Conservation (phyloP, 306 rosid genomes). For the Cucumis sativus region DNA sequence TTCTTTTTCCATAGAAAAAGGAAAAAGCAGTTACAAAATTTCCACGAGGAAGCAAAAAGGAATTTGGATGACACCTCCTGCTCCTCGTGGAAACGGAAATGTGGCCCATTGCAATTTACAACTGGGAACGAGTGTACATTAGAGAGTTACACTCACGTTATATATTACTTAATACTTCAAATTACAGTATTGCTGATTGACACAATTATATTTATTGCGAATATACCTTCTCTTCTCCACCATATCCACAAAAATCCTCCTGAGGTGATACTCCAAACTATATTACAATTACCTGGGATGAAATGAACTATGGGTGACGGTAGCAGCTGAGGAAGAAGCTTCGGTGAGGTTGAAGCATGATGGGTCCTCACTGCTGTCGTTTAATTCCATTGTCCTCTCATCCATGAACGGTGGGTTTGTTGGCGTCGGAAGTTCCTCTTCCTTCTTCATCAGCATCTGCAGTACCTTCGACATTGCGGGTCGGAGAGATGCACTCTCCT, state of each 20-base stretch:
- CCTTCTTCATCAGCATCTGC: constrained; percentile 58
- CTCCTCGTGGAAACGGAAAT: neutral
- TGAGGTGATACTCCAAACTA: no score
- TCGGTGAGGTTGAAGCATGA: constrained; percentile 23
- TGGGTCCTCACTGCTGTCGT: constrained; percentile 36
- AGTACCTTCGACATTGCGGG: constrained; percentile 74
- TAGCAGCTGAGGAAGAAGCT: constrained; percentile 41
- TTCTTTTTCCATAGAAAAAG: neutral
- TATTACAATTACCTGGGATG: constrained; percentile 40
- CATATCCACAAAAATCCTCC: neutral
- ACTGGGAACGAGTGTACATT: neutral
- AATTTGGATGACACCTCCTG: neutral
- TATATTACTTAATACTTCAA: neutral
- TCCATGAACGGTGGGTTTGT: constrained; percentile 80
- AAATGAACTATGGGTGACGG: constrained; percentile 55
- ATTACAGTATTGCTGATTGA: neutral
- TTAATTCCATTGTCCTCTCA: constrained; percentile 73
- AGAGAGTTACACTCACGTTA: neutral
- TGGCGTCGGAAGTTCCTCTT: constrained; percentile 55
- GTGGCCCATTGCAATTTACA: neutral
- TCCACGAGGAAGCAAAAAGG: neutral
- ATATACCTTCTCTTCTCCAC: neutral
- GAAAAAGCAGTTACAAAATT: neutral
- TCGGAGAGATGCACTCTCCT: constrained; percentile 54
- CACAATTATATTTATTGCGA: neutral